phyloP scores from a whole-genome alignment of 176 grass and related monocot genomes.

The Secale cereale region DNA sequence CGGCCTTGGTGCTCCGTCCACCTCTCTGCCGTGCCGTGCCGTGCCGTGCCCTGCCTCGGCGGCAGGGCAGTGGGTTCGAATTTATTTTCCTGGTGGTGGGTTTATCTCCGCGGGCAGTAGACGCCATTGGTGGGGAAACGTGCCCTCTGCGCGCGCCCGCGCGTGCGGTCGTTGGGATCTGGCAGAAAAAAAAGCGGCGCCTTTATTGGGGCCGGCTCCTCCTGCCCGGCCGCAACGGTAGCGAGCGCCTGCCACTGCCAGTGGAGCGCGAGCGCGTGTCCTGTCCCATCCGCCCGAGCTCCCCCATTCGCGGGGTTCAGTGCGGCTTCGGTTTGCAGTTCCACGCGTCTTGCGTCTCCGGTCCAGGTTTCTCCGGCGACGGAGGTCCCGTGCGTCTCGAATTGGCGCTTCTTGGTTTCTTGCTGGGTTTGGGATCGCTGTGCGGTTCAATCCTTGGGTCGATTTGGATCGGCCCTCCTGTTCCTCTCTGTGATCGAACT shows the following conservation, averaged over 20 bases:
- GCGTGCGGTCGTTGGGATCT: conserved; percentile 45
- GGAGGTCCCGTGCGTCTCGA: not conserved
- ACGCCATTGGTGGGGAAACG: conserved; percentile 42
- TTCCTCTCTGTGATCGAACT: not conserved
- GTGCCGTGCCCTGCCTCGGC: not conserved
- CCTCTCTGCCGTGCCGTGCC: no score
- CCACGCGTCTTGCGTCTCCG: not conserved
- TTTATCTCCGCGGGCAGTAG: not conserved
- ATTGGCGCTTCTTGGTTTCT: not conserved
- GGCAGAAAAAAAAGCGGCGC: conserved; percentile 31
- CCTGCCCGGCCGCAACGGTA: conserved; percentile 27
- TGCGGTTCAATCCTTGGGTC: not conserved
- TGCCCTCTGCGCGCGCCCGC: not conserved
- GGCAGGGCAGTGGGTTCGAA: conserved; percentile 22
- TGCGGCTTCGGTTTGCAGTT: not conserved
- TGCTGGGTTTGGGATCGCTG: not conserved
- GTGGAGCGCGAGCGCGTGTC: conserved; percentile 14
- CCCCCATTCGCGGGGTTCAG: not conserved
- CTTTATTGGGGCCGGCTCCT: conserved; percentile 21
- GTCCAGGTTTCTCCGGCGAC: no score
- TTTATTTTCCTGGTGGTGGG: conserved; percentile 13
- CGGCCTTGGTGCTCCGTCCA: not conserved
- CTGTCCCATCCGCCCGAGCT: conserved; percentile 11
- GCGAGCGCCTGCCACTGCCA: not conserved
- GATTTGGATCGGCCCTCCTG: not conserved